Base-by-base conservation (phyloP, 176 grass and related monocot genomes). In the Avena atlantica region DNA sequence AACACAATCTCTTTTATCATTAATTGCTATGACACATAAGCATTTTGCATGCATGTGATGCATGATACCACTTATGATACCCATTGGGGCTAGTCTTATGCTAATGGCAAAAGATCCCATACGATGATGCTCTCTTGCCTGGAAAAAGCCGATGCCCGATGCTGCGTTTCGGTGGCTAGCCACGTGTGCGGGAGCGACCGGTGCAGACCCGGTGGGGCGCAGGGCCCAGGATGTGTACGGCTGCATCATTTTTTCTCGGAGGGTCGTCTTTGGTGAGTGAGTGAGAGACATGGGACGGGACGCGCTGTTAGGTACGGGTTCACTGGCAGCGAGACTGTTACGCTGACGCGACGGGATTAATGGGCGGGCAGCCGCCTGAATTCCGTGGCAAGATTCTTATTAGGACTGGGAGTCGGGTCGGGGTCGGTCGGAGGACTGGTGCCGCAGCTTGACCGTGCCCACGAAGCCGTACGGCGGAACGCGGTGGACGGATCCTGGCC, bases 121-220 rank as follows among this genome's bases (percentile, higher is more conserved):
- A 42, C 40, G 40, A 70, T 16, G 23, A 79, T 90, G 79, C 9
- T 11, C 27, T 5, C 40, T 42, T 42, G 40, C 40, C 40, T 1
- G 40, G 40, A 16, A 78, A 79, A 83, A 78, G 64, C 1, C 45
- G 58, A 78, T 3, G 75, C 48, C 48, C 12, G 89, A 84, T 2
- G 11, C 48, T 59, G 89, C 78, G 6, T 50, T 14, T 8, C 17
- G 1, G 65, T 2, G 31, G 5, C 74, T 12, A 21, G 5, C 74
- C 6, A 83, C 84, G 74, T 87, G 84, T 73, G 57, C 69, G 55
- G 47, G 48, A 8, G 74, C 74, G 36, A 74, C 74, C n/a, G 80
- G 89, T 17, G 66, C 23, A 42, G 5, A 13, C 15, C 55, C 61
- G 45, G 83, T 72, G 71, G 31, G 3, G 3, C 3, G 78, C 68